Percentiles rank a stretch among this genome's conserved stretches.
Evolutionary conservation across 2,329 filamentous ascomycete genomes (phyloP).

Genomic region (Nemania serpens): DNA sequence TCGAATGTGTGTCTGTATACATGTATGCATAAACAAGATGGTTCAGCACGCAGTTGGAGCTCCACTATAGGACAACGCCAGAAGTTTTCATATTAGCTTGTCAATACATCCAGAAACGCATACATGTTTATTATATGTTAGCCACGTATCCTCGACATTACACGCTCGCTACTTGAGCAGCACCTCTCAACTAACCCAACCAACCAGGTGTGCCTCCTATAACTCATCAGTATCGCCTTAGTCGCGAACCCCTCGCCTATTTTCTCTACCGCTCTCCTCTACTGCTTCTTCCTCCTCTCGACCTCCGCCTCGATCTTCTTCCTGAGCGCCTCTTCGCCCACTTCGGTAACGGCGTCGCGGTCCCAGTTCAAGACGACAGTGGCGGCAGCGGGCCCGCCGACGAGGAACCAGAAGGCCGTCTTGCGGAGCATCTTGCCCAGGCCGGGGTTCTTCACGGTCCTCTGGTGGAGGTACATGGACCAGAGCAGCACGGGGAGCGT

Average conservation of each 20-base stretch:
- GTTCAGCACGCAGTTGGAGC: too few species aligned
- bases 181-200: too few species aligned
- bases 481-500: conserved; percentile 36
- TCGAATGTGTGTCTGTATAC: too few species aligned
- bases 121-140: too few species aligned
- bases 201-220: neutral
- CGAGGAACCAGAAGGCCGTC: conserved; percentile 35
- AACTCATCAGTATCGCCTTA: neutral
- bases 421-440: conserved; percentile 28
- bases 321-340: conserved; percentile 31
- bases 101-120: too few species aligned
- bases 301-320: conserved; percentile 5
- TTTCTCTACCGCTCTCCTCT: neutral
- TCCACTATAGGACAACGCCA: too few species aligned
- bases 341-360: conserved; percentile 36
- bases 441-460: conserved; percentile 29
- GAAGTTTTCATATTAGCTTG: too few species aligned
- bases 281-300: conserved; percentile 33
- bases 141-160: too few species aligned
- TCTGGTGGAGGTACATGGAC: conserved; percentile 38
- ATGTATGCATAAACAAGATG: too few species aligned
- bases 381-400: conserved; percentile 34
- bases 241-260: neutral
- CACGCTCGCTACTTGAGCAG: too few species aligned
- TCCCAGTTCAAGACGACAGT: conserved; percentile 37